Conservation (phyloP, 2,329 filamentous ascomycete genomes). For the Beauveria scarabaeidicola region DNA sequence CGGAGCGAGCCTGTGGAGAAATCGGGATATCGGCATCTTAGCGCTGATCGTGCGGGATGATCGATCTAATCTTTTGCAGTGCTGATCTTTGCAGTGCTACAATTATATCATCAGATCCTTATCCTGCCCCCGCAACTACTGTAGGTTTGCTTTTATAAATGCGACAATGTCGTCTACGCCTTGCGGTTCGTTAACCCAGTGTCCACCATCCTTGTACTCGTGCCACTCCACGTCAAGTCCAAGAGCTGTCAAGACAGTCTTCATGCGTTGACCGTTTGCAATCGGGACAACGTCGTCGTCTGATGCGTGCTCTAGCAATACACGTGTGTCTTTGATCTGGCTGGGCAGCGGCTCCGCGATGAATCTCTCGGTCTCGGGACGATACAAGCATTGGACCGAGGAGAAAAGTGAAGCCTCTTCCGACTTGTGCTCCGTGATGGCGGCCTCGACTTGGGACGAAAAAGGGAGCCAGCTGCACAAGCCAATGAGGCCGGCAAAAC, state of each 20-base stretch:
- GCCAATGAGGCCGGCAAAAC: not conserved
- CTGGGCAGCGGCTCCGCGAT: not conserved
- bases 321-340: not conserved
- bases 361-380: not conserved
- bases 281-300: slow-evolving; percentile 1
- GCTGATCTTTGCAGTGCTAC: not conserved
- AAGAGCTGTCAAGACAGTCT: not conserved
- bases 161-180: not conserved
- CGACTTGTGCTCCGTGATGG: not conserved
- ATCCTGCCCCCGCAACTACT: not conserved
- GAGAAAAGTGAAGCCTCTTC: not conserved
- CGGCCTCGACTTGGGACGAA: not conserved
- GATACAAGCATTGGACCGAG: not conserved
- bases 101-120: not conserved
- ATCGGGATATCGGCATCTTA: not conserved
- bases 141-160: not conserved
- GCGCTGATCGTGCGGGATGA: not conserved
- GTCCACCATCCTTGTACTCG: not conserved
- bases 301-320: not conserved
- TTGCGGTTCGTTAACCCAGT: slow-evolving; percentile 3
- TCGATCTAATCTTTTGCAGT: not conserved
- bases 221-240: not conserved
- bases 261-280: not conserved
- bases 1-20: not conserved
- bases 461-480: slow-evolving; percentile 5